Conservation (phyloP, 306 rosid genomes). For the Hippophae tibetana region DNA sequence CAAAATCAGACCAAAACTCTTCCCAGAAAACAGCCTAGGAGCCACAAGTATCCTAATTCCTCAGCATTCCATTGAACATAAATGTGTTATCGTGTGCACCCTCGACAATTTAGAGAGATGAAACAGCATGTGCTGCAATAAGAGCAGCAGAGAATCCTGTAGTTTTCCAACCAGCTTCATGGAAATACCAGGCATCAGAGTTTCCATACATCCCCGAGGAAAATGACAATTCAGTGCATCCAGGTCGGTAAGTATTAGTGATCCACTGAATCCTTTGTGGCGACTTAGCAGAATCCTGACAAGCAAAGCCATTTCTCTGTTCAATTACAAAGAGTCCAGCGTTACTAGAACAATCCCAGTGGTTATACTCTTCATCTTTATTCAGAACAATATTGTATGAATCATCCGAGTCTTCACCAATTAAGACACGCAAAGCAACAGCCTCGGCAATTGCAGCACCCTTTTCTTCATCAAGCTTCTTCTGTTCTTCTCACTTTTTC, state of each 20-base stretch:
- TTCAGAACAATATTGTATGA: slow-evolving; percentile 46
- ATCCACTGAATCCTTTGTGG: slow-evolving; percentile 54
- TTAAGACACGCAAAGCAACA: slow-evolving; percentile 81
- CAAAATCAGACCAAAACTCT: slow-evolving; percentile 13
- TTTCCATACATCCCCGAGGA: slow-evolving; percentile 32
- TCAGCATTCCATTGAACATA: slow-evolving; percentile 44
- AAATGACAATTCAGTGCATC: slow-evolving; percentile 44
- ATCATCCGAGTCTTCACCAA: slow-evolving; percentile 76
- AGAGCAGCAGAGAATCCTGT: slow-evolving; percentile 61
- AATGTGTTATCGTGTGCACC: slow-evolving; percentile 52
- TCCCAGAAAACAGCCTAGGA: slow-evolving; percentile 1
- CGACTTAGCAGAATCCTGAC: slow-evolving; percentile 42
- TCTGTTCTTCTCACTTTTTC: slow-evolving; percentile 90
- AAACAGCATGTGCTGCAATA: slow-evolving; percentile 82
- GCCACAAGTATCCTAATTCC: slow-evolving; percentile 20
- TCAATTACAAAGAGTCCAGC: slow-evolving; percentile 47
- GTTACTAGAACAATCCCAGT: slow-evolving; percentile 47
- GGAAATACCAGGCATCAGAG: slow-evolving; percentile 21
- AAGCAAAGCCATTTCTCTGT: slow-evolving; percentile 37
- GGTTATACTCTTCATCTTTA: slow-evolving; percentile 33
- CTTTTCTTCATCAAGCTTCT: slow-evolving; percentile 86
- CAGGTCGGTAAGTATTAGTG: slow-evolving; percentile 41
- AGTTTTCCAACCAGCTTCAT: slow-evolving; percentile 39
- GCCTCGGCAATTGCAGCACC: slow-evolving; percentile 99
- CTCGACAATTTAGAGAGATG: slow-evolving; percentile 76